These are phyloP conservation scores for Barnettozyma vustinii DNA, from an alignment of 805 yeast genomes.

Conservation along the genomic window DNA sequence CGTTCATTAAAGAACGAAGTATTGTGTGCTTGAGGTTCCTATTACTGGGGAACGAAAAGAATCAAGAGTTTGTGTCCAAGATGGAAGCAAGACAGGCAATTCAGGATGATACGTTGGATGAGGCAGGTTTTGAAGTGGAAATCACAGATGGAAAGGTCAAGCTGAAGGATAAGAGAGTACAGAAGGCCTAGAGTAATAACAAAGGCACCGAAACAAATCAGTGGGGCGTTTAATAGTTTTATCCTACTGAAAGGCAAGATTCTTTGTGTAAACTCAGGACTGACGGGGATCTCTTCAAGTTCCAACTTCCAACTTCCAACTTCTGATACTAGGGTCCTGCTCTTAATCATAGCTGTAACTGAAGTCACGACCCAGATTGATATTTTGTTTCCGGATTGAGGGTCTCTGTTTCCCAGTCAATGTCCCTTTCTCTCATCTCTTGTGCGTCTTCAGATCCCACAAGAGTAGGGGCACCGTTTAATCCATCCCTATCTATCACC, in stretches of 20 bases:
- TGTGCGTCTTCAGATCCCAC: not conserved
- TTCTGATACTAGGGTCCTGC: too few relatives aligned
- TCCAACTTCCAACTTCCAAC: not conserved
- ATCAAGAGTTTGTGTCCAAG: conserved; percentile 70
- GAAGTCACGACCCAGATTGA: too few relatives aligned
- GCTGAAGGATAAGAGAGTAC: conserved; percentile 35
- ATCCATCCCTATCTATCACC: not conserved
- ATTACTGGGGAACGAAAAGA: conserved; percentile 55
- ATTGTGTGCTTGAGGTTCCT: conserved; percentile 72
- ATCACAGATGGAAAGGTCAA: conserved; percentile 66
- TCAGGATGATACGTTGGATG: conserved; percentile 51
- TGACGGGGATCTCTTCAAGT: not conserved
- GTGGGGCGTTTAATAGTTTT: not conserved
- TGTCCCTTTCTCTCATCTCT: not conserved
- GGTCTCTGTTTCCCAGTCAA: too few relatives aligned
- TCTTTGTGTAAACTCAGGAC: too few relatives aligned
- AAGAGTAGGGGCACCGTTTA: not conserved
- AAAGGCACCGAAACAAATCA: not conserved
- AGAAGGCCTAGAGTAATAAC: not conserved
- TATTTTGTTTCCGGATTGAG: too few relatives aligned
- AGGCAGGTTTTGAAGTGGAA: conserved; percentile 75
- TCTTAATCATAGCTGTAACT: too few relatives aligned
- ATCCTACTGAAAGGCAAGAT: not conserved
- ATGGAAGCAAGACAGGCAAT: conserved; percentile 71
- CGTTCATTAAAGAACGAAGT: conserved; percentile 79